A percentile compares a stretch with the other conserved stretches of the same genome.
These are phyloP conservation scores for Pachysolen tannophilus DNA, from an alignment of 805 yeast genomes.

Conservation along the genomic window DNA sequence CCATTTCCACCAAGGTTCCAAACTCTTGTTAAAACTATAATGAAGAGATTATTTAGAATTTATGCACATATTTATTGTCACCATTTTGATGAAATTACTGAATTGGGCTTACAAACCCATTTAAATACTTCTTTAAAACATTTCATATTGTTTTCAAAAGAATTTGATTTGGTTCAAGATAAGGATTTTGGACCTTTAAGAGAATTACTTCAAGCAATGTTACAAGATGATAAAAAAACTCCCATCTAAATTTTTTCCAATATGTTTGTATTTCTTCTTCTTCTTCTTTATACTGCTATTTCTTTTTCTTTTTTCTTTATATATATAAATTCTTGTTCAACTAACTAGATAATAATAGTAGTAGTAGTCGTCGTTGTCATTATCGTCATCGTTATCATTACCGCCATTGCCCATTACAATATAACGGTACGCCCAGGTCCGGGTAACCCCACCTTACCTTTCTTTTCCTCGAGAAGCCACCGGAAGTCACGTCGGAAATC, in stretches of 20 bases:
- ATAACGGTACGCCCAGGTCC: too few relatives aligned
- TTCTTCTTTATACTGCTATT: too few relatives aligned
- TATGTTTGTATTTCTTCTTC: too few relatives aligned
- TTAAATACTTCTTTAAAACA: slow-evolving; percentile 92
- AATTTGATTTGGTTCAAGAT: slow-evolving; percentile 66
- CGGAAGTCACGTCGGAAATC: too few relatives aligned
- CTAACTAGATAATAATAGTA: too few relatives aligned
- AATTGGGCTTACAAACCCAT: slow-evolving; percentile 86
- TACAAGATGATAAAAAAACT: slow-evolving; percentile 25
- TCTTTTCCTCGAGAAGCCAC: too few relatives aligned
- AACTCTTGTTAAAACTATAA: slow-evolving; percentile 71
- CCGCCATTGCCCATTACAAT: too few relatives aligned
- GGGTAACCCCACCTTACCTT: too few relatives aligned
- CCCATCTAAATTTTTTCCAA: not conserved
- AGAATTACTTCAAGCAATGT: slow-evolving; percentile 69
- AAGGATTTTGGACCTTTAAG: slow-evolving; percentile 91
- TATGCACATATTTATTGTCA: slow-evolving; percentile 98
- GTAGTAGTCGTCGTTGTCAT: too few relatives aligned
- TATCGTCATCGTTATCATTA: too few relatives aligned
- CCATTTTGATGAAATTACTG: slow-evolving; percentile 92
- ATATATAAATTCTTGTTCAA: too few relatives aligned
- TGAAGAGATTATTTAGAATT: slow-evolving; percentile 86
- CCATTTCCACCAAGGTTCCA: slow-evolving; percentile 85
- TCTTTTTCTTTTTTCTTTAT: too few relatives aligned
- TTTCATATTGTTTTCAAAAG: slow-evolving; percentile 79